Conservation (phyloP, 1,139 yeast species). For the Magnusiomyces ingens region DNA sequence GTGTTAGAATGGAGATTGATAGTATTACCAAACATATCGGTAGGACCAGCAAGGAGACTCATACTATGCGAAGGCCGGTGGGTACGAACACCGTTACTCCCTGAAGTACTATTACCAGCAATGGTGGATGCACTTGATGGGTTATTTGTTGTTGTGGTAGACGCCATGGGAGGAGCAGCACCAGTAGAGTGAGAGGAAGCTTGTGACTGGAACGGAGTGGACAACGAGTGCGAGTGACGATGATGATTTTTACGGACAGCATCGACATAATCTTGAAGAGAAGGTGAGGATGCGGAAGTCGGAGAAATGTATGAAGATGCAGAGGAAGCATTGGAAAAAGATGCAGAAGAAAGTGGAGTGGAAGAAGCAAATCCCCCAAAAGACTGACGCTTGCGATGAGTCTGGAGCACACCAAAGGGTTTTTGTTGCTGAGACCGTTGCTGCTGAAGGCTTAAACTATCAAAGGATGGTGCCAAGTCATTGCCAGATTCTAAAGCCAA, state of each 20-base stretch:
- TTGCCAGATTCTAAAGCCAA: not conserved
- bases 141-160: no score
- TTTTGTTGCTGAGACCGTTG: conserved; percentile 9
- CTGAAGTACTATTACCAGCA: no score
- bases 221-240: conserved; percentile 3
- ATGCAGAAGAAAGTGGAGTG: conserved; percentile 3
- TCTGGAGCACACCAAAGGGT: conserved; percentile 5
- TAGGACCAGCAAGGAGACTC: no score
- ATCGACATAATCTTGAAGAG: conserved; percentile 18
- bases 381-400: conserved; percentile 9
- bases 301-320: conserved; percentile 7
- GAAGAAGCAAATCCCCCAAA: conserved; percentile 3
- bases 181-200: not conserved
- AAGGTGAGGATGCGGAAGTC: conserved; percentile 10
- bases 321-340: not conserved
- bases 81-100: no score
- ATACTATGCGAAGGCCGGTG: no score
- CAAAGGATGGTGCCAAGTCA: conserved; percentile 1
- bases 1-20: no score
- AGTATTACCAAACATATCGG: no score
- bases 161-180: not conserved
- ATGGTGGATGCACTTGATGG: no score
- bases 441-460: not conserved
- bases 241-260: not conserved
- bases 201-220: not conserved